phyloP scores from a whole-genome alignment of 192 early-diverging fungal genomes.

The Coemansia sp. region DNA sequence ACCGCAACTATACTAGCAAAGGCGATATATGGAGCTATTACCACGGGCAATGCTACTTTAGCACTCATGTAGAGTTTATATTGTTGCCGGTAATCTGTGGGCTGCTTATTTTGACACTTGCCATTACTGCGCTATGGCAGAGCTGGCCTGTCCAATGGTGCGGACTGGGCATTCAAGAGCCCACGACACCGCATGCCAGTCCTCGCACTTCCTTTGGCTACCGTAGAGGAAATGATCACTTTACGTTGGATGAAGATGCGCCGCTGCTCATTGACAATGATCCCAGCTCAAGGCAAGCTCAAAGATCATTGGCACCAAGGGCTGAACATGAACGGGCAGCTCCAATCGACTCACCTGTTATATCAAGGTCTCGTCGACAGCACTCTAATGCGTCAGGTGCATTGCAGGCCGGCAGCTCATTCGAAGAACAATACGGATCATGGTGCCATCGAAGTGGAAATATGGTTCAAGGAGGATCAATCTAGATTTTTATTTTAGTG shows the following conservation, averaged over 20 bases:
- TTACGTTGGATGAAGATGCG: slow-evolving; percentile 19
- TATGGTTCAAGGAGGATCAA: slow-evolving; percentile 20
- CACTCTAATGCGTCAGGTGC: slow-evolving; percentile 2
- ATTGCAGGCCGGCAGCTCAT: slow-evolving; percentile 8
- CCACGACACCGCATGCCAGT: slow-evolving; percentile 16
- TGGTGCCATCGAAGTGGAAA: slow-evolving; percentile 38
- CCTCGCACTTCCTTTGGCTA: slow-evolving; percentile 1
- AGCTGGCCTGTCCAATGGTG: slow-evolving; percentile 14
- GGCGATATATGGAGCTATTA: slow-evolving; percentile 42
- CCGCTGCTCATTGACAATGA: slow-evolving; percentile 54
- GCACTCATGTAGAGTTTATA: slow-evolving; percentile 38
- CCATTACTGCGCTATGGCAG: slow-evolving; percentile 34
- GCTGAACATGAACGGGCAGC: not conserved
- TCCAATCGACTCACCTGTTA: slow-evolving; percentile 6
- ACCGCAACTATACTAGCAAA: slow-evolving; percentile 21
- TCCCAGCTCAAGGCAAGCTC: slow-evolving; percentile 11
- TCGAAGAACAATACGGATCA: slow-evolving; percentile 51
- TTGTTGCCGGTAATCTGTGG: slow-evolving; percentile 33
- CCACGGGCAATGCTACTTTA: slow-evolving; percentile 43
- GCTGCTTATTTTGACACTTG: slow-evolving; percentile 21
- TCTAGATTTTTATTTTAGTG: slow-evolving; percentile 1
- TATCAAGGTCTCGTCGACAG: not conserved
- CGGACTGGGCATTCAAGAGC: not conserved
- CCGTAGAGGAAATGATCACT: slow-evolving; percentile 2
- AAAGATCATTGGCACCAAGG: not conserved